Base-by-base conservation (phyloP, 2,329 filamentous ascomycete genomes). In the Aspergillus carbonarius region DNA sequence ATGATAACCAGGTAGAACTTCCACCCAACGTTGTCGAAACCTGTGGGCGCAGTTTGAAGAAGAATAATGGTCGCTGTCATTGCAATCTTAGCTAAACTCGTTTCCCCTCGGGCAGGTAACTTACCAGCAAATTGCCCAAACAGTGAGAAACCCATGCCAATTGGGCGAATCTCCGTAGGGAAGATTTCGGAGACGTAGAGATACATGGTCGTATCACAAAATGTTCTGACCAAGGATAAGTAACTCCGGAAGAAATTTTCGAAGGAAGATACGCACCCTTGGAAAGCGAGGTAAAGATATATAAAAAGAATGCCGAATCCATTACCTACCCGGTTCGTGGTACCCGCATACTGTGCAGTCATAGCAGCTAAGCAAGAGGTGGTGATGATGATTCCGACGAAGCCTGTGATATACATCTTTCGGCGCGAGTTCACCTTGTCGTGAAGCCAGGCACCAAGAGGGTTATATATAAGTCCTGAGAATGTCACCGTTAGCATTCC, bases 1-100 rank as follows among this genome's bases (percentile, higher is more conserved):
- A 81, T 79, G 32, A 81, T 75, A 25, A 82, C 74, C 1, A 82
- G 72, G 58, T 81, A 82, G 64, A 80, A 82, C 65, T 80, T 82
- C 81, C 80, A 83, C 5, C 79, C 79, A 0, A 79, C 73, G 5
- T 75, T 69, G 5, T 72, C 72, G 60, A 82, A 78, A 0, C 76
- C 77, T 54, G 75, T 75, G 0, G 78, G 77, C 0, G 74, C 77
- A 0, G 78, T 81, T 63, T 83, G 78, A 0, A 83, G 70, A 0
- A 82, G 72, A 20, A 83, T 78, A 1, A 83, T 71, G 0, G 79
- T 82, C 0, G 79, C 74, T 73, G 39, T 25, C 2, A 10, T 30
- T 4, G 1, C 34, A n/a, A 7, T 20, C 13, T 18, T 15, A 46
- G 10, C 5, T 3, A 30, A 9, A 10, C 9, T 8, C 13, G 23